Evolutionary conservation across 2,329 filamentous ascomycete genomes (phyloP).

Genomic region (Paraconiothyrium brasiliense): DNA sequence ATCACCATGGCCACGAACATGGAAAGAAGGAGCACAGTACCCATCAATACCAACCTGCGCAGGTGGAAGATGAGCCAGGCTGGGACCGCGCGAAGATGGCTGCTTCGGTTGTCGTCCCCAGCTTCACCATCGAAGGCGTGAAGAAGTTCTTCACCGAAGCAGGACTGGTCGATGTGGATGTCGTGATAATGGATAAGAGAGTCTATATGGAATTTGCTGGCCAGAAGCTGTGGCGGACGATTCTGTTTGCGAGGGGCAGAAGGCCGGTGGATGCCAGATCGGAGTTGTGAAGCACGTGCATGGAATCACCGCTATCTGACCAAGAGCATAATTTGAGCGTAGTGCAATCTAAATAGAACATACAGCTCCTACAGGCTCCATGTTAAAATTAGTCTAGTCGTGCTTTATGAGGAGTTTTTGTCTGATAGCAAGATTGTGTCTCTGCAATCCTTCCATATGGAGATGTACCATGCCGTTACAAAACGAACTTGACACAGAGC

Average conservation of each 20-base stretch:
- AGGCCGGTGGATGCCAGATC: constrained; percentile 48
- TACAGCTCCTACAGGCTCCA: neutral
- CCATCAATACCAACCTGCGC: constrained; percentile 16
- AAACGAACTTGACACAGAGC: neutral
- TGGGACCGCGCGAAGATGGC: constrained; percentile 44
- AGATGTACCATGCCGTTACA: neutral
- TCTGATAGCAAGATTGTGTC: too few species aligned
- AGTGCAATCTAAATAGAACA: neutral
- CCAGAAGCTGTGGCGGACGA: constrained; percentile 53
- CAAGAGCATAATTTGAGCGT: neutral
- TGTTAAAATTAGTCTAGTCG: too few species aligned
- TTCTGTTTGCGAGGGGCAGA: constrained; percentile 63
- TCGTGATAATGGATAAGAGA: constrained; percentile 63
- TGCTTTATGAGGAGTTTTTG: too few species aligned
- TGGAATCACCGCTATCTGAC: neutral
- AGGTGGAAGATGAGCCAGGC: constrained; percentile 15
- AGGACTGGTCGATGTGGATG: constrained; percentile 66
- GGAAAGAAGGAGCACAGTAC: constrained; percentile 22
- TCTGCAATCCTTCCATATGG: neutral
- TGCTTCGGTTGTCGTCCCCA: constrained; percentile 70
- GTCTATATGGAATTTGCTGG: constrained; percentile 56
- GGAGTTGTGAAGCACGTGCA: constrained; percentile 29
- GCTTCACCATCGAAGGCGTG: constrained; percentile 70
- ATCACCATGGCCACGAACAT: constrained; percentile 25
- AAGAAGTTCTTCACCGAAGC: constrained; percentile 70